A percentile compares a stretch with the other conserved stretches of the same genome.
These are phyloP conservation scores for Excoecaria cochinchinensis DNA, from an alignment of 345 rosid species.

Conservation along the genomic window DNA sequence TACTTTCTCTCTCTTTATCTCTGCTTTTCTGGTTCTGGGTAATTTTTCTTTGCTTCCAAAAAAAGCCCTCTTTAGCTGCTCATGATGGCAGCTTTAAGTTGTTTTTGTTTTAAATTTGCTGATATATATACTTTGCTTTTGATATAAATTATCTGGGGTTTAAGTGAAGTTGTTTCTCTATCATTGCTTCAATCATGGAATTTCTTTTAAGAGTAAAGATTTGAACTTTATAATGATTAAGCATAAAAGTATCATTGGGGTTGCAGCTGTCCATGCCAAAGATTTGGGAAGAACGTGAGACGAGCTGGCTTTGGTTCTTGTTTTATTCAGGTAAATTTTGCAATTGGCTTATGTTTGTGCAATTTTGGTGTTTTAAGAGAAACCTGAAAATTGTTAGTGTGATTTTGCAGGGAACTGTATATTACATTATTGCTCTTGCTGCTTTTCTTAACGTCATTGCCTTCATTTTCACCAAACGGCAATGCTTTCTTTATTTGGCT, in stretches of 20 bases:
- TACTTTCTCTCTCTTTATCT: conserved; percentile 15
- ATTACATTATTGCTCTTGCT: conserved; percentile 49
- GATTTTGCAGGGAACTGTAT: conserved; percentile 58
- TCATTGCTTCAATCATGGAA: background rate
- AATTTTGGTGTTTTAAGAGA: background rate
- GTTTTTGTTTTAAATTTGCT: conserved; percentile 8
- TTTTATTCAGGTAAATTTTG: conserved; percentile 60
- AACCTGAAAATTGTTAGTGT: conserved; percentile 17
- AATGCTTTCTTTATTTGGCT: conserved; percentile 68
- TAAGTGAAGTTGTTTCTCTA: background rate
- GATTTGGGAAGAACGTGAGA: conserved; percentile 89
- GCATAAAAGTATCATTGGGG: conserved; percentile 23
- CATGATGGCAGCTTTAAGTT: no score
- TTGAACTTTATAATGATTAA: conserved; percentile 5
- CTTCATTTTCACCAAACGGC: conserved; percentile 55
- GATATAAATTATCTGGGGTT: background rate
- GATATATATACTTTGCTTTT: background rate
- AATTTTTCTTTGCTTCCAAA: no score
- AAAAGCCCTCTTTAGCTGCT: no score
- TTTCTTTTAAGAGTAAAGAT: background rate
- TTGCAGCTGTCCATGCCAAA: conserved; percentile 88
- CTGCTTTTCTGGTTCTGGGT: no score
- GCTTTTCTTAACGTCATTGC: conserved; percentile 49
- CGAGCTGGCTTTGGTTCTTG: conserved; percentile 82
- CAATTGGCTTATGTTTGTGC: background rate